Conservation (phyloP, 2,329 filamentous ascomycete genomes). For the Fusarium sp. region DNA sequence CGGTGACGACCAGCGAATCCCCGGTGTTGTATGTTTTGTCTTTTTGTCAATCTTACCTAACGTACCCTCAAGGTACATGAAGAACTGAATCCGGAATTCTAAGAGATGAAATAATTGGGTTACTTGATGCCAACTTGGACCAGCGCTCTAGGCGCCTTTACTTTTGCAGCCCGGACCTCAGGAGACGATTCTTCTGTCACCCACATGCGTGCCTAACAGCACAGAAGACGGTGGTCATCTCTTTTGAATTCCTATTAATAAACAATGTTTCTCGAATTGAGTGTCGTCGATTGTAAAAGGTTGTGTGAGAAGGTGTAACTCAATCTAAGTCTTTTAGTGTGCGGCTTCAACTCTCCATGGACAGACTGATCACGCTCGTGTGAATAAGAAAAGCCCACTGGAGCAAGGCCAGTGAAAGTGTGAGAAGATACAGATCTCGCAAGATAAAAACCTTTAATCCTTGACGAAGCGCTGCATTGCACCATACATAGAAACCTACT, state of each 20-base stretch:
- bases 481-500: background rate
- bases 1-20: background rate
- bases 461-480: background rate
- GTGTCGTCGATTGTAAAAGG: accelerated
- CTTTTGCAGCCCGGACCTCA: too few relatives aligned
- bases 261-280: accelerated
- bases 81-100: too few relatives aligned
- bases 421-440: background rate
- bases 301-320: background rate
- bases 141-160: too few relatives aligned
- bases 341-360: too few relatives aligned
- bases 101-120: too few relatives aligned
- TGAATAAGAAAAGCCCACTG: accelerated
- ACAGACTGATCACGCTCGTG: background rate
- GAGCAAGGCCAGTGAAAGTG: background rate
- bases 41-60: background rate
- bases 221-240: too few relatives aligned
- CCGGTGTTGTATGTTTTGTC: background rate
- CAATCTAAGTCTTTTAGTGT: background rate
- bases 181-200: too few relatives aligned
- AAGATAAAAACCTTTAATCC: background rate
- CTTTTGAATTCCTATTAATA: background rate
- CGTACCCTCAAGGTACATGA: background rate
- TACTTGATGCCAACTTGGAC: too few relatives aligned
- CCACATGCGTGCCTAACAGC: too few relatives aligned